Evolutionary conservation across 2,329 filamentous ascomycete genomes (phyloP).

Genomic region (Botrytis sinoallii): DNA sequence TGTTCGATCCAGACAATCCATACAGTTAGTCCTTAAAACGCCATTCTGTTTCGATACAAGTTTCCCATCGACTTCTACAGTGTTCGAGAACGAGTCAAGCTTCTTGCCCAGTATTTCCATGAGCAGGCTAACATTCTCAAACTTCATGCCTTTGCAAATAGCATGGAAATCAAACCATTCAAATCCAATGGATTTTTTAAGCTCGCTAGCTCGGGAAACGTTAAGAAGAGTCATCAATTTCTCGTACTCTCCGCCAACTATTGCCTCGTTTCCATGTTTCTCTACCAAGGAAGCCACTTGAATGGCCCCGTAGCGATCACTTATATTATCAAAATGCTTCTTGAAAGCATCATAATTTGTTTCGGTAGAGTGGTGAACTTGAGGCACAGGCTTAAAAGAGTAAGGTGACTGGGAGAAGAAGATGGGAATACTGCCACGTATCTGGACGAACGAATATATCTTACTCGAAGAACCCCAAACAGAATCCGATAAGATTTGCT

Average conservation of each 20-base stretch:
- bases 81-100: slow-evolving; percentile 71
- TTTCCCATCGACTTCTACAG: slow-evolving; percentile 51
- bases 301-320: slow-evolving; percentile 67
- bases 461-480: slow-evolving; percentile 61
- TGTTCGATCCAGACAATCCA: slow-evolving; percentile 96
- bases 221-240: slow-evolving; percentile 65
- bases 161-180: slow-evolving; percentile 98
- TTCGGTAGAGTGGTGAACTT: slow-evolving; percentile 75
- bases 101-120: slow-evolving; percentile 65
- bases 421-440: slow-evolving; percentile 85
- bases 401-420: slow-evolving; percentile 97
- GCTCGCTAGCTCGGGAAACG: slow-evolving; percentile 47
- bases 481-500: slow-evolving; percentile 79
- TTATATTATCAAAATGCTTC: slow-evolving; percentile 72
- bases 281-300: slow-evolving; percentile 85
- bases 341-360: slow-evolving; percentile 76
- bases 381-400: slow-evolving; percentile 82
- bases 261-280: slow-evolving; percentile 77
- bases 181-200: slow-evolving; percentile 54
- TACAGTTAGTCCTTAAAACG: slow-evolving; percentile 91
- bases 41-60: slow-evolving; percentile 59
- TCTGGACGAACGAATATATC: slow-evolving; percentile 80
- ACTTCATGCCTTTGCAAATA: slow-evolving; percentile 93
- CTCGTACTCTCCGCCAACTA: slow-evolving; percentile 76
- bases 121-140: slow-evolving; percentile 85